Evolutionary conservation across 176 grass and related monocot genomes (phyloP).

Genomic region (Hsuehochloa calcarea): DNA sequence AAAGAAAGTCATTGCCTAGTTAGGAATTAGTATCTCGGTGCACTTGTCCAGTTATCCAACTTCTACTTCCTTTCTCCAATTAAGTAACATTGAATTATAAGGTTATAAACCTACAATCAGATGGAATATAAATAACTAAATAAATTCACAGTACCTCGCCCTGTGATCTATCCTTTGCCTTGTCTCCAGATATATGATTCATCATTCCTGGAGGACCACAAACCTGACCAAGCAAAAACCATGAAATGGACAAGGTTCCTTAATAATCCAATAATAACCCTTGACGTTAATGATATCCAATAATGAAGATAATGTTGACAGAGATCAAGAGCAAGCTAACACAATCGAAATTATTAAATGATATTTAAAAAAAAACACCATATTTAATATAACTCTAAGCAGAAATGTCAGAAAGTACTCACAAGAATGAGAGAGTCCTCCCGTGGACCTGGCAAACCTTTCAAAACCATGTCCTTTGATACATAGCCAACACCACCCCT

Average conservation of each 20-base stretch:
- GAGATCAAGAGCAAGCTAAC: not conserved
- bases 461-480: slow-evolving; percentile 79
- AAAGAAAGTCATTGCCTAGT: not conserved
- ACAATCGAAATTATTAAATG: not conserved
- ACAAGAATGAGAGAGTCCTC: slow-evolving; percentile 77
- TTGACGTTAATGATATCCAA: not conserved
- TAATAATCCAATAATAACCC: not conserved
- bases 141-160: slow-evolving; percentile 58
- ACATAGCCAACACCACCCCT: slow-evolving; percentile 72
- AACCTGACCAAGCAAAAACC: slow-evolving; percentile 54
- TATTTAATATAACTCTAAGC: not conserved
- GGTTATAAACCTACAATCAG: not conserved
- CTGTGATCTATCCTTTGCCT: slow-evolving; percentile 84
- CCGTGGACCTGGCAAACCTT: slow-evolving; percentile 79
- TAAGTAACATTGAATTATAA: not conserved
- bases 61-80: not conserved
- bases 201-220: slow-evolving; percentile 97
- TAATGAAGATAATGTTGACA: not conserved
- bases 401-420: slow-evolving; percentile 37
- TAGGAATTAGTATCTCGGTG: not conserved
- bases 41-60: not conserved
- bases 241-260: not conserved
- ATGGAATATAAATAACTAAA: not conserved
- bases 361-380: not conserved
- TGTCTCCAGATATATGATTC: slow-evolving; percentile 90